Conservation (phyloP, 2,329 filamentous ascomycete species). For the Coniochaeta hoffmannii region DNA sequence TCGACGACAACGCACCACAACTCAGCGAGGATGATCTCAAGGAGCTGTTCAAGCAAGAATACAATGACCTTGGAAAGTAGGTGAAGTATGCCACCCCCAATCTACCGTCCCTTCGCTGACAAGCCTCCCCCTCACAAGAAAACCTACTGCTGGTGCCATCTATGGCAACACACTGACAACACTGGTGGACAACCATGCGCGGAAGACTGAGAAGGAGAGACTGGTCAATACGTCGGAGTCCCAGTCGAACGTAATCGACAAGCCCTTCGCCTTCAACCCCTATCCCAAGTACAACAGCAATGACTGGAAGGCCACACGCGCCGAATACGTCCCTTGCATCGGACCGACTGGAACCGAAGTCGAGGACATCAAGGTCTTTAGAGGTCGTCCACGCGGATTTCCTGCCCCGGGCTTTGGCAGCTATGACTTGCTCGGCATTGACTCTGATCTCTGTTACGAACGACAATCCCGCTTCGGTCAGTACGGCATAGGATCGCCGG, state of each 20-base stretch:
- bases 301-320: conserved; percentile 50
- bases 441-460: conserved; percentile 59
- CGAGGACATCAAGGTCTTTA: conserved; percentile 58
- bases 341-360: conserved; percentile 53
- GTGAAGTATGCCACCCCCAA: conserved; percentile 10
- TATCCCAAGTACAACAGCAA: conserved; percentile 64
- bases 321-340: conserved; percentile 54
- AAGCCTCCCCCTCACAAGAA: conserved; percentile 29
- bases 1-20: not conserved
- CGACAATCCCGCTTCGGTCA: conserved; percentile 61
- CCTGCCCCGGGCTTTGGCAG: conserved; percentile 56
- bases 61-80: conserved; percentile 26
- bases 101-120: conserved; percentile 15
- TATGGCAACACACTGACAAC: conserved; percentile 48
- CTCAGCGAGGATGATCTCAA: conserved; percentile 6
- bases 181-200: conserved; percentile 30
- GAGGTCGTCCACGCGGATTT: conserved; percentile 50
- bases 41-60: conserved; percentile 31
- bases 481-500: conserved; percentile 48
- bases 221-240: conserved; percentile 25
- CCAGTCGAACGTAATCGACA: conserved; percentile 20
- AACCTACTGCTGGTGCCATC: conserved; percentile 41
- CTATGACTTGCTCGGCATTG: conserved; percentile 51
- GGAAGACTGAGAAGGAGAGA: conserved; percentile 11
- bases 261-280: conserved; percentile 56